Base-by-base conservation (phyloP, 257 asterid species). In the Euphrasia confusa region DNA sequence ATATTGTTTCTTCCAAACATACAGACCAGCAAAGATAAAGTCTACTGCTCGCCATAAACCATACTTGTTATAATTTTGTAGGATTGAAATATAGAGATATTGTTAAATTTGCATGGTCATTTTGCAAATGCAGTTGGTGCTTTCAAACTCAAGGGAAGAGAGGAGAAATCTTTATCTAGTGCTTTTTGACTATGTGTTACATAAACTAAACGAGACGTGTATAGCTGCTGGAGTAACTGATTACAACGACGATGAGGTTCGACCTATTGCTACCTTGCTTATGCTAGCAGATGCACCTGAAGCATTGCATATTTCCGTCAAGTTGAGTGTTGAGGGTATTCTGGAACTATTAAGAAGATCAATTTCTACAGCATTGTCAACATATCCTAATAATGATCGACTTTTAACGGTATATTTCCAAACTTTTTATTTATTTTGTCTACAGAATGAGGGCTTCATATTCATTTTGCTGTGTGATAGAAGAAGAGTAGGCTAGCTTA, bases 221-320 rank as follows among this genome's bases (percentile, higher is more conserved):
- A 75, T 72, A 61, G 85, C 87, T 58, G 75, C 81, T 61, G 97
- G 97, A 66, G 80, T 81, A 73, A 89, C 96, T 10, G 99, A 89
- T 73, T 93, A 89, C 58, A 81, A 90, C 69, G 96, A 87, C 64
- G 95, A 93, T 66, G 99, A 93, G 80, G 86, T 85, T 72, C 95
- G 87, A 66, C 96, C 97, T 60, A 90, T 93, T 77, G 94, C 97
- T 72, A 78, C 85, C 71, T 84, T 87, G 85, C 99, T 93, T 49
- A 77, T 87, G 80, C 95, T 87, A 54, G 97, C 96, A 64, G 96
- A 93, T 79, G 97, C 94, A 67, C 84, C 99, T 48, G 99, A 93
- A 87, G 97, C 94, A 35, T 78, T 93, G 70, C 88, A 89, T 78
- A 83, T 88, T 61, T 87, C 97, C 62, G 94, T 89, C 72, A 89